Base-by-base conservation (phyloP, 306 rosid species). In the Vigna unguiculata region DNA sequence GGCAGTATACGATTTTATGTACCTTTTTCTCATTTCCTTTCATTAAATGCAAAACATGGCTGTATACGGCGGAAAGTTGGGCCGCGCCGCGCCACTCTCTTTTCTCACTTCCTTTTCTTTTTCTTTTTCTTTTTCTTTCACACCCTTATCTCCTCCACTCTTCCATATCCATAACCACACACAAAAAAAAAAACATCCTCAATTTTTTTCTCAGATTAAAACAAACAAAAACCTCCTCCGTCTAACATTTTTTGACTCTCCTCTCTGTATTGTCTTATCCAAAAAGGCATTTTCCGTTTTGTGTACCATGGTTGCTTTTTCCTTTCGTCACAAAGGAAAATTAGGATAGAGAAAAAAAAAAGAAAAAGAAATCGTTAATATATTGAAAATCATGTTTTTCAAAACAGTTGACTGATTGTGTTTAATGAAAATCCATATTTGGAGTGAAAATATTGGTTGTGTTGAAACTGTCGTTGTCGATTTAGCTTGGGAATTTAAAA, bases 1-100 rank as follows among this genome's bases (percentile, higher is more conserved):
- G 92, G 91, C 91, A 14, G 89, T 78, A 82, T 76, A 43, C 60
- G 81, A 60, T 51, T n/a, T n/a, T 66, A 38, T 16, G 22, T 69
- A 58, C 72, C 45, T 5, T 66, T 36, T 76, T 53, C 48, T 28
- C 48, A 0, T 60, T 61, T 9, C 66, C 21, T 53, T 32, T 36
- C 1, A 77, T 80, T 80, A 13, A 83, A 62, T 69, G 75, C 53
- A 14, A 36, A 32, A 25, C 2, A 49, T 80, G 83, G 78, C 80
- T 65, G 1, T 41, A 64, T 57, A 63, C 47, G 82, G 72, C 52
- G 7, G 13, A 41, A 21, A 24, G 43, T 30, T 52, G 51, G 74
- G 55, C 70, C 22, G 20, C 76, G 65, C 48, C 45, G 71, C 20
- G 14, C 63, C 74, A 41, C 28, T 64, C 69, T 46, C 36, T 71